A percentile compares a stretch with the other conserved stretches of the same genome.
These are phyloP conservation scores for Lachnellula subtilissima DNA, from an alignment of 2,329 filamentous ascomycete genomes.

Conservation along the genomic window DNA sequence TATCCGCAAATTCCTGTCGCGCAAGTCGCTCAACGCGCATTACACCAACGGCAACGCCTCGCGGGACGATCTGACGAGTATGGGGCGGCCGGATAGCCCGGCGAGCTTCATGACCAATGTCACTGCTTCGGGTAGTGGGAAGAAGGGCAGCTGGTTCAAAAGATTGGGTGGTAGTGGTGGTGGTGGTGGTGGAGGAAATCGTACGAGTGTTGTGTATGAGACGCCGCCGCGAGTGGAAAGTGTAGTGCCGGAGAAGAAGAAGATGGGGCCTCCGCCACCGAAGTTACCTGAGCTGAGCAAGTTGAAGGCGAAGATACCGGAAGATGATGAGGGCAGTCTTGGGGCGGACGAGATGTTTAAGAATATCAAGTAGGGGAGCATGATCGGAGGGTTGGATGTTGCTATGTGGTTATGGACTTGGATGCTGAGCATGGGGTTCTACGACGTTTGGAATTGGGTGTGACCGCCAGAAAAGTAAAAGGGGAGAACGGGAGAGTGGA, in stretches of 20 bases:
- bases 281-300: constrained; percentile 32
- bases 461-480: background rate
- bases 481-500: constrained; percentile 4
- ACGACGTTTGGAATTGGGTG: constrained; percentile 12
- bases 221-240: constrained; percentile 15
- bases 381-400: constrained; percentile 12
- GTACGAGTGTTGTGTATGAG: constrained; percentile 26
- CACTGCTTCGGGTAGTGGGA: constrained; percentile 22
- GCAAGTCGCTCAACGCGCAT: constrained; percentile 32
- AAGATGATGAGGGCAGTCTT: constrained; percentile 28
- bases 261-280: constrained; percentile 29
- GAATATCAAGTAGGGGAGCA: constrained; percentile 29
- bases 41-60: constrained; percentile 28
- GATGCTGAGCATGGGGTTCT: constrained; percentile 17
- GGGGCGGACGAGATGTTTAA: constrained; percentile 33
- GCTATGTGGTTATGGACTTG: constrained; percentile 17
- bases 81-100: constrained; percentile 26
- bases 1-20: constrained; percentile 34
- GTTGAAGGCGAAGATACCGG: constrained; percentile 28
- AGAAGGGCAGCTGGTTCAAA: constrained; percentile 30
- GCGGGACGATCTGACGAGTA: constrained; percentile 24
- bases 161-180: constrained; percentile 9
- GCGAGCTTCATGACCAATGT: constrained; percentile 23
- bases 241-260: background rate
- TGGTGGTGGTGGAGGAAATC: constrained; percentile 1